Conservation (phyloP, 306 rosid species). For the Quercus variabilis region DNA sequence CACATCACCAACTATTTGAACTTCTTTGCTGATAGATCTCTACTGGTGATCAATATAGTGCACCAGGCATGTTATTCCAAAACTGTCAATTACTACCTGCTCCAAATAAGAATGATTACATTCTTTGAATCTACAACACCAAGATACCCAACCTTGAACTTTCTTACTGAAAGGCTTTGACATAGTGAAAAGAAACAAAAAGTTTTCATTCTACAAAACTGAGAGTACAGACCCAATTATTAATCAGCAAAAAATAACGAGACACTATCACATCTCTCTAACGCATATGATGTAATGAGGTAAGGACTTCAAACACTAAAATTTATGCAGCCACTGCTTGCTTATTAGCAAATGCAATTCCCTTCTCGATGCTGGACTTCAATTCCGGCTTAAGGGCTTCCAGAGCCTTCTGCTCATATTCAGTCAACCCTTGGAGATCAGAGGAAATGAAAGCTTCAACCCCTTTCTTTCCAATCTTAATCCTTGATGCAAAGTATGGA, state of each 20-base stretch:
- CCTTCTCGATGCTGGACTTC: conserved; percentile 94
- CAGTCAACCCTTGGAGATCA: conserved; percentile 84
- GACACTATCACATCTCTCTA: conserved; percentile 20
- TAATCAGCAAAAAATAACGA: conserved; percentile 21
- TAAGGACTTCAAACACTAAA: conserved; percentile 11
- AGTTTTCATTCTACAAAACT: conserved; percentile 42
- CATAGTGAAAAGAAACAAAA: conserved; percentile 19
- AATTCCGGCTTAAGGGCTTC: conserved; percentile 94
- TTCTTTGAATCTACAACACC: conserved; percentile 37
- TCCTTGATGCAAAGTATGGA: conserved; percentile 91
- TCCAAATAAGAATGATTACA: conserved; percentile 12
- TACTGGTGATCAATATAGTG: neutral
- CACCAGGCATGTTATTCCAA: conserved; percentile 46
- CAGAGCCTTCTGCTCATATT: conserved; percentile 86
- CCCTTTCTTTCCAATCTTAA: conserved; percentile 90
- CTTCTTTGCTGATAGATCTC: neutral
- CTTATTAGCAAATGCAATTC: conserved; percentile 75
- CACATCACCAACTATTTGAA: neutral
- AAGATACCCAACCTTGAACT: conserved; percentile 18
- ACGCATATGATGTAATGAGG: conserved; percentile 11
- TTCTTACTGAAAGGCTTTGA: conserved; percentile 29
- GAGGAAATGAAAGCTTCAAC: conserved; percentile 76
- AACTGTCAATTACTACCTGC: conserved; percentile 14
- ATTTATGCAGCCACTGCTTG: conserved; percentile 57
- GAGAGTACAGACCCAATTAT: conserved; percentile 33